Percentiles rank a stretch among this genome's conserved stretches.
Evolutionary conservation across 108 stramenopile species (phyloP).

Genomic region (Cyclostephanos tholiformis): DNA sequence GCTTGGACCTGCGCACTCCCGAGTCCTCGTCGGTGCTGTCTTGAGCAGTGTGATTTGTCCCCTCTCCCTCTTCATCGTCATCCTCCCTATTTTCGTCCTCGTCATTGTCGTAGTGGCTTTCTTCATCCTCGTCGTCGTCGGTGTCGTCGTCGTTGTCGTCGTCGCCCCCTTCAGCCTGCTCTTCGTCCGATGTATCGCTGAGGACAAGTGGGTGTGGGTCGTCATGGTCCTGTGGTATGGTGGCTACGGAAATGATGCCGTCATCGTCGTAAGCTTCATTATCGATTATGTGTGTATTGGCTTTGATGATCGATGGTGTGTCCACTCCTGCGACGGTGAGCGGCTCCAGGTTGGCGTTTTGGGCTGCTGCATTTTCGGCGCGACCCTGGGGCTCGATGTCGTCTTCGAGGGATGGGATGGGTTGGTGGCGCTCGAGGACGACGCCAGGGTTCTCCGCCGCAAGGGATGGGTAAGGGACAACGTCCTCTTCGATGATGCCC

Average conservation of each 20-base stretch:
- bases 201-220: no score
- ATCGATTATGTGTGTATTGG: not conserved
- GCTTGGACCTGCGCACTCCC: not conserved
- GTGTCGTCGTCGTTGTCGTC: no score
- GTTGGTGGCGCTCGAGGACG: no score
- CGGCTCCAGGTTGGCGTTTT: no score
- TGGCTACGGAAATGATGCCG: constrained; percentile 2
- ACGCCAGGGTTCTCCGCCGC: no score
- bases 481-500: no score
- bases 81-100: not conserved
- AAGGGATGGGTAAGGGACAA: no score
- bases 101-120: not conserved
- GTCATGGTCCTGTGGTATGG: not conserved
- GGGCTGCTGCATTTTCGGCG: no score
- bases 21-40: constrained; percentile 6
- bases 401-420: no score
- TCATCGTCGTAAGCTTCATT: constrained; percentile 8
- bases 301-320: no score
- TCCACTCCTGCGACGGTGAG: no score
- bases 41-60: not conserved
- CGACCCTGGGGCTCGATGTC: no score
- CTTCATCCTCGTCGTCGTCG: not conserved
- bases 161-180: constrained; percentile 6
- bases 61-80: constrained; percentile 5
- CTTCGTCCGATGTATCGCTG: constrained; percentile 3